Base-by-base conservation (phyloP, 345 rosid genomes). In the Brassica juncea region DNA sequence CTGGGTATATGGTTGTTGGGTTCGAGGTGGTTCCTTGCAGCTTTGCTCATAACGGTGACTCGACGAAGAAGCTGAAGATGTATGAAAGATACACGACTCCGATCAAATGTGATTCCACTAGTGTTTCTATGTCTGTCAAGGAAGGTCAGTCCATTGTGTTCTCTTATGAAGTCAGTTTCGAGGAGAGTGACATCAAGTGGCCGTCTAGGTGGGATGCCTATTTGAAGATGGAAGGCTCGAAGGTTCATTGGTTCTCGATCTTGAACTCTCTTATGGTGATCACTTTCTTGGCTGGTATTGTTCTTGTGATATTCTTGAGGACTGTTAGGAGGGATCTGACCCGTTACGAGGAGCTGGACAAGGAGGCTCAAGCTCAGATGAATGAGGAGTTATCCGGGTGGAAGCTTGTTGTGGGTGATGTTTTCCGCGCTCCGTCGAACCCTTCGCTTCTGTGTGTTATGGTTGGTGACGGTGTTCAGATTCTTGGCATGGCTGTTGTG, bases 121-220 rank as follows among this genome's bases (percentile, higher is more conserved):
- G 87, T 7, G 97, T 92, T 2, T 75, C 90, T 0, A 88, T 90
- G 92, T 82, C 92, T 25, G 81, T 90, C 44, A 87, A 90, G 86
- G 91, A 89, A 81, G 90, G 91, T 5, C 90, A 88, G 59, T 90
- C 97, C 0, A 82, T 92, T 58, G 87, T 88, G 8, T 92, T 88
- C 70, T 89, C 94, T 0, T 92, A 91, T 54, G 97, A 92, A 84
- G 92, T 92, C 27, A 49, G 83, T 57, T 92, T 91, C 66, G 91
- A 86, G 82, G 84, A 81, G 86, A 89, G 90, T 69, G 91, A 92
- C 64, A 89, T 88, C 81, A 92, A 89, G 81, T 92, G 97, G 97
- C 97, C 97, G 9, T 92, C 97, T 0, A 87, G 97, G 31, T 91
- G 97, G 97, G 97, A 92, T 86, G 91, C 91, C 3, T 89, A 87